Conservation (phyloP, 2,329 filamentous ascomycete species). For the Raffaelea arxii region DNA sequence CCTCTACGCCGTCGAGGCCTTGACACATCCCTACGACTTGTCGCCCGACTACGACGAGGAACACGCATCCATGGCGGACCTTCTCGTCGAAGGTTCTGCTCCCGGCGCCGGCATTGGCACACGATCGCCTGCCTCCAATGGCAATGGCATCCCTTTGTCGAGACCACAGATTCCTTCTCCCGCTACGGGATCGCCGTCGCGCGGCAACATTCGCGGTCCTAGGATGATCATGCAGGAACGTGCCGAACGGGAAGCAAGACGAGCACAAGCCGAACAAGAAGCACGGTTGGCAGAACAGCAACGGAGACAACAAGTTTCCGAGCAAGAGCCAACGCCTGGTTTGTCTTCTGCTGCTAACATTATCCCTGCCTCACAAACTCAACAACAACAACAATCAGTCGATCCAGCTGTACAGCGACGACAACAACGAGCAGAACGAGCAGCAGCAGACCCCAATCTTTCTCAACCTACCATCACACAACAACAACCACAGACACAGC, state of each 20-base stretch:
- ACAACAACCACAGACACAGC: constrained; percentile 2
- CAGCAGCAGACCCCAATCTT: constrained; percentile 8
- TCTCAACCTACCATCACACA: background rate
- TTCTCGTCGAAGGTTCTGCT: constrained; percentile 43
- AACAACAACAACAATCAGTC: constrained; percentile 15
- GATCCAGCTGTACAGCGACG: constrained; percentile 24
- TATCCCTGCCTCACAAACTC: constrained; percentile 13
- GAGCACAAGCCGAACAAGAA: constrained; percentile 49
- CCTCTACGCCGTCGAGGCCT: constrained; percentile 80
- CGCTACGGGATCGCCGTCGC: constrained; percentile 39
- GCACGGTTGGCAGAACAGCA: constrained; percentile 44
- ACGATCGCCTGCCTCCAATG: constrained; percentile 43
- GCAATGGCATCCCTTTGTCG: constrained; percentile 37
- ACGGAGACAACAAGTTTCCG: constrained; percentile 21
- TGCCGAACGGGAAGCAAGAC: constrained; percentile 62
- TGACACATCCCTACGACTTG: constrained; percentile 73
- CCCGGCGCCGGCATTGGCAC: no score
- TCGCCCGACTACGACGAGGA: constrained; percentile 79
- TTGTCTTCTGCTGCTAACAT: constrained; percentile 28
- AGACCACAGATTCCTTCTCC: constrained; percentile 36
- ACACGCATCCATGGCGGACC: constrained; percentile 84
- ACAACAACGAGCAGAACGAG: constrained; percentile 22
- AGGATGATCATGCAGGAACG: constrained; percentile 88
- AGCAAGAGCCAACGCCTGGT: constrained; percentile 29
- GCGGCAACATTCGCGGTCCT: constrained; percentile 65